Evolutionary conservation across 345 rosid genomes (phyloP), one percentile per base, ranked within the genome.

Genomic region (Lepidium sativum): DNA sequence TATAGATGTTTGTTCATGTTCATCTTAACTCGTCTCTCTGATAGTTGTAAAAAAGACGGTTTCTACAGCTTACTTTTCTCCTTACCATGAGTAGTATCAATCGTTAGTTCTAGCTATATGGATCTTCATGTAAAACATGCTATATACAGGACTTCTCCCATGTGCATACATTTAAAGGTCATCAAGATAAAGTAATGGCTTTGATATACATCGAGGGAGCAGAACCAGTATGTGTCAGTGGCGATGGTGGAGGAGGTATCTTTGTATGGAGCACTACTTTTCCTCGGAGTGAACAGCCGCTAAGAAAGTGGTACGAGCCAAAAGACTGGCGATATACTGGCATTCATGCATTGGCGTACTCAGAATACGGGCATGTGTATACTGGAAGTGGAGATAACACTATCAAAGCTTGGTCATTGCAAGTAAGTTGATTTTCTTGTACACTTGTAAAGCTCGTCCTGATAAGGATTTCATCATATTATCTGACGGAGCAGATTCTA

Each of bases 311-410:
- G 98, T 78, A 76, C 32, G 98, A 89, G 74, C 77, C 81, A 79
- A 84, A 85, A 72, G 98, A 92, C 80, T 92, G 98, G 98, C 85
- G 94, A 29, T 92, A 85, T 76, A 83, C 89, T 52, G 98, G 98
- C 47, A 84, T 92, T 64, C 96, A 89, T 69, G 79, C 96, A 39
- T 61, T 89, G 77, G 74, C 94, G 18, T 68, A 76, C 70, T 78
- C 89, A 12, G 90, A 82, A 45, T 75, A 81, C 32, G 85, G 85
- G 13, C 67, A 73, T 75, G 83, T 89, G 40, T 92, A 87, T 49
- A 79, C 89, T 42, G 98, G 98, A 52, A 80, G 98, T 76, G 98
- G 98, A 71, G 97, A 92, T 78, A 84, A 82, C 75, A 79, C 79
- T 35, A 78, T 92, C 48, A 92, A 92, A 84, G 94, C 83, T 40